Evolutionary conservation across 2,329 filamentous ascomycete genomes (phyloP), one percentile per base, ranked within the genome.

Genomic region (Pseudogymnoascus sp.): DNA sequence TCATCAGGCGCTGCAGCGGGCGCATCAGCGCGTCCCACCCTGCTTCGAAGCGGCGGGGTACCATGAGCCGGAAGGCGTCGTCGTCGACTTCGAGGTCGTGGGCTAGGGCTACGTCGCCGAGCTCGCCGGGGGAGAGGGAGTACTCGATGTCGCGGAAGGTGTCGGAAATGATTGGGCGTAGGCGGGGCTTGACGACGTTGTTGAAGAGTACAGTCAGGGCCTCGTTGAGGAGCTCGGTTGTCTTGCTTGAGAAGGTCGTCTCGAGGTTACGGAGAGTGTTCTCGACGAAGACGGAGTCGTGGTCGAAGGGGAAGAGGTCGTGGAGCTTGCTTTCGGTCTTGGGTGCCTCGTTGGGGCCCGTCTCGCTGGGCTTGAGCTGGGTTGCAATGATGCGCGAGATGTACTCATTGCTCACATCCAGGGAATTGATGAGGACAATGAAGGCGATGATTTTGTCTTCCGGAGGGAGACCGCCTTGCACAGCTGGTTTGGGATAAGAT

Each of bases 121-220:
- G 73, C 62, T 88, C 85, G 43, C 86, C 82, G 65, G 87, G 83
- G 1, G 81, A 81, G 3, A 91, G 79, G 7, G 85, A 82, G 76
- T 99, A 99, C 75, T 97, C 92, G 21, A 90, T 85, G 70, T 97
- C 93, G 46, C 93, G 88, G 81, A 97, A 97, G 0, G 92, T 88
- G 64, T 99, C 93, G 16, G 86, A 84, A 9, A 99, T 81, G 2
- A 97, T 87, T 0, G 91, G 91, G 0, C 93, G 87, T 12, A 99
- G 81, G 9, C 93, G 90, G 1, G 87, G 85, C 72, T 93, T 93
- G 69, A 97, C 83, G 1, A 97, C 90, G 71, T 93, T 89, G 70
- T 90, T 88, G 74, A 96, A 96, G 49, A 96, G 83, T 4, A 96
- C 92, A 68, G 89, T 85, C 31, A 96, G 84, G 34, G 91, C 91